These are phyloP conservation scores for Saitozyma podzolica DNA, from an alignment of 768 basidiomycete genomes.

Conservation along the genomic window DNA sequence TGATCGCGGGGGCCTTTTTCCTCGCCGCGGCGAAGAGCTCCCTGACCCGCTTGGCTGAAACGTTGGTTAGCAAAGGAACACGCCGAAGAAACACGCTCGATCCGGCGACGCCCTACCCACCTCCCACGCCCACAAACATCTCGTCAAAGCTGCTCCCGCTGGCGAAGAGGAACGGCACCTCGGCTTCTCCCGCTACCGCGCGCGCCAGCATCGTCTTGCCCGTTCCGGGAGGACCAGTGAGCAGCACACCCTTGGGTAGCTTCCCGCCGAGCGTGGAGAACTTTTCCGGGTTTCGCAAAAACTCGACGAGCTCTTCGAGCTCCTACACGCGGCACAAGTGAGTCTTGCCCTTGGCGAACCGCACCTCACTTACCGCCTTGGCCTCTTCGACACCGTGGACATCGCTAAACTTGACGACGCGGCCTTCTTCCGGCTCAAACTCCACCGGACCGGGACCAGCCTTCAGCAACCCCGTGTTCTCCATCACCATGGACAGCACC, in stretches of 20 bases:
- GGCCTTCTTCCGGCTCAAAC: slow-evolving; percentile 76
- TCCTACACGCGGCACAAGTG: slow-evolving; percentile 58
- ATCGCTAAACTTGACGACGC: slow-evolving; percentile 85
- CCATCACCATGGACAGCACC: slow-evolving; percentile 81
- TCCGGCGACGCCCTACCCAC: slow-evolving; percentile 17
- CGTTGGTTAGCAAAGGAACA: slow-evolving; percentile 9
- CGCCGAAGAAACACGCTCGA: too few relatives aligned
- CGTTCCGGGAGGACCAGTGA: slow-evolving; percentile 62
- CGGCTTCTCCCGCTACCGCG: slow-evolving; percentile 96
- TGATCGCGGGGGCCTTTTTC: slow-evolving; percentile 93
- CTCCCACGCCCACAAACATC: slow-evolving; percentile 65
- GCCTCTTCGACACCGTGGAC: slow-evolving; percentile 98
- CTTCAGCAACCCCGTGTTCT: slow-evolving; percentile 91
- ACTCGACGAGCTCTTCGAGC: slow-evolving; percentile 90
- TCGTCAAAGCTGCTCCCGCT: slow-evolving; percentile 97
- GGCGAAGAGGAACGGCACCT: slow-evolving; percentile 95
- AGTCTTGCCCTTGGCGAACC: neutral
- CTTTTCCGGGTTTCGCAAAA: slow-evolving; percentile 85
- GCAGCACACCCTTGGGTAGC: slow-evolving; percentile 87
- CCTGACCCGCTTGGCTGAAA: slow-evolving; percentile 83
- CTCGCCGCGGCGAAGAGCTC: slow-evolving; percentile 92
- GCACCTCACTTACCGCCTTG: slow-evolving; percentile 67
- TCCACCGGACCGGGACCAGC: slow-evolving; percentile 71
- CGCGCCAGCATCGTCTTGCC: slow-evolving; percentile 98
- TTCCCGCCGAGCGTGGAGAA: slow-evolving; percentile 92